Evolutionary conservation across 768 basidiomycete genomes (phyloP).

Genomic region (Tulasnella sp.): DNA sequence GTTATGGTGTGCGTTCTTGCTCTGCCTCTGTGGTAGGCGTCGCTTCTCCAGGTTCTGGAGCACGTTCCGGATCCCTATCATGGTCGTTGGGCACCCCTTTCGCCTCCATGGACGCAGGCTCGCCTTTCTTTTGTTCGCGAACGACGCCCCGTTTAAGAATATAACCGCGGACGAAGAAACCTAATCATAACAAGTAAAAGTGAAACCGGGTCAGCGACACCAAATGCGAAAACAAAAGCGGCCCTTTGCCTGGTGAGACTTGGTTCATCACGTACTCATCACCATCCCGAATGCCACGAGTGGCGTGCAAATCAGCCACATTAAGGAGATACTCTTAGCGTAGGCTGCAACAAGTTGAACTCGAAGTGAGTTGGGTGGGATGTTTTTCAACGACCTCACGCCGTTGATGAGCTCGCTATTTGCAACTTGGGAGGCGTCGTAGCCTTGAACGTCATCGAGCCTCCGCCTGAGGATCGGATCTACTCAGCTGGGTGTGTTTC

Average conservation of each 20-base stretch:
- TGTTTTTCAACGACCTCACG: background rate
- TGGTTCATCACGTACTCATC: background rate
- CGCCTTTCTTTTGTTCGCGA: constrained; percentile 2
- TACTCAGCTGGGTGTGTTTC: too few species aligned
- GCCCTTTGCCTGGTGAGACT: background rate
- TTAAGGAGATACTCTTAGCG: constrained; percentile 25
- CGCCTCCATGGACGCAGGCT: background rate
- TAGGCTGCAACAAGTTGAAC: constrained; percentile 15
- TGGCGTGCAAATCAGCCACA: constrained; percentile 23
- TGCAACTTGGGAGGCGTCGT: background rate
- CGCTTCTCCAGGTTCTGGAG: background rate
- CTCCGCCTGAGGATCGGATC: constrained; percentile 26
- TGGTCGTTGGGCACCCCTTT: background rate
- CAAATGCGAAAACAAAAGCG: background rate
- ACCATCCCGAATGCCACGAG: background rate
- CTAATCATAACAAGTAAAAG: background rate
- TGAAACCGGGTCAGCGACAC: background rate
- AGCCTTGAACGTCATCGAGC: constrained; percentile 27
- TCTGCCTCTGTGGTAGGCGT: background rate
- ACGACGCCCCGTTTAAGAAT: background rate
- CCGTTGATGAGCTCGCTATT: constrained; percentile 25
- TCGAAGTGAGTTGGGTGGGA: constrained; percentile 29
- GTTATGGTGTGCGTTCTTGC: background rate
- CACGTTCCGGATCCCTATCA: background rate
- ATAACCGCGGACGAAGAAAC: background rate